Percentiles rank a stretch among this genome's conserved stretches.
Conservation (phyloP, 2,329 filamentous ascomycete genomes). For the Cytospora mali region DNA sequence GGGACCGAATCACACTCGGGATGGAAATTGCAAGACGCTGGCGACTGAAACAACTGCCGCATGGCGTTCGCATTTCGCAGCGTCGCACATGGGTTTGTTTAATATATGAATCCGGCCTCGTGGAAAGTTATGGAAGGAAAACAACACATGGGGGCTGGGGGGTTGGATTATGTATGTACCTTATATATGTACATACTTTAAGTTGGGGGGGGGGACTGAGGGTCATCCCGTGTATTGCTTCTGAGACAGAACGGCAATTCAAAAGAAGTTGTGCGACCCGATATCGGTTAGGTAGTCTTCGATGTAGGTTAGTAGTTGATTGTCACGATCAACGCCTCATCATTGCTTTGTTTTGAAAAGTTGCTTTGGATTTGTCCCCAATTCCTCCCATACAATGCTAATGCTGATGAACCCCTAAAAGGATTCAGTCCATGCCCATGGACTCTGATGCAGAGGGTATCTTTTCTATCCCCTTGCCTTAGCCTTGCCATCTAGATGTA, state of each 20-base stretch:
- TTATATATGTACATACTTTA: neutral
- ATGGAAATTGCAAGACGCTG: slow-evolving; percentile 7
- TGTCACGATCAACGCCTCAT: neutral
- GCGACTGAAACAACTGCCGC: slow-evolving; percentile 26
- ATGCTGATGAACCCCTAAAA: neutral
- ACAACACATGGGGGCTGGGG: neutral
- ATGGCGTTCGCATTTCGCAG: slow-evolving; percentile 17
- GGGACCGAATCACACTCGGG: slow-evolving; percentile 7
- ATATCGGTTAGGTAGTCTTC: neutral
- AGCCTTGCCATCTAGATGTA: neutral
- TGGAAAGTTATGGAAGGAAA: neutral
- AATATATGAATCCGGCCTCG: neutral
- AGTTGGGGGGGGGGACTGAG: neutral
- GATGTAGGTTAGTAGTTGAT: neutral
- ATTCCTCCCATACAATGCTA: neutral
- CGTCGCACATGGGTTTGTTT: neutral
- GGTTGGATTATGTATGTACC: neutral
- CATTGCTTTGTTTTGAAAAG: neutral
- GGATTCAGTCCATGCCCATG: neutral
- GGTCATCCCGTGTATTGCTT: neutral
- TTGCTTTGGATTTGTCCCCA: neutral
- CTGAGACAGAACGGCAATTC: neutral
- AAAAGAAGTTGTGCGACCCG: neutral
- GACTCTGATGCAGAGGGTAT: slow-evolving; percentile 6
- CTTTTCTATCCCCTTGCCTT: slow-evolving; percentile 5